These are phyloP conservation scores for Collybia nuda DNA, from an alignment of 768 basidiomycete genomes.

Conservation along the genomic window DNA sequence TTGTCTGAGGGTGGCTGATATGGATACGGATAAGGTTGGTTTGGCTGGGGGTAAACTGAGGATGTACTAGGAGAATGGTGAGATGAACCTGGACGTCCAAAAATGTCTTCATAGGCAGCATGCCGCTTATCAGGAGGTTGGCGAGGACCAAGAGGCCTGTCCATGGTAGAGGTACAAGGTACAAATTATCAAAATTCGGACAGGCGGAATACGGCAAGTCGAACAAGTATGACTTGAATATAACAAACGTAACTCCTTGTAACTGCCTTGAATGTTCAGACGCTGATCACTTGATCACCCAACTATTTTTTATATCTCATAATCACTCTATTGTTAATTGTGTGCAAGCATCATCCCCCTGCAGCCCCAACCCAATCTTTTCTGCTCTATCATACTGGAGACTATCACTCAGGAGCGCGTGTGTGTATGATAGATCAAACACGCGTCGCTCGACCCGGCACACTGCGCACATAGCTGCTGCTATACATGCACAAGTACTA, in stretches of 20 bases:
- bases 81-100: constrained; percentile 67
- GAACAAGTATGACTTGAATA: constrained; percentile 1
- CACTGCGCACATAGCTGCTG: no score
- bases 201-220: constrained; percentile 11
- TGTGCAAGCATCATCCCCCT: no score
- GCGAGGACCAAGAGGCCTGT: constrained; percentile 55
- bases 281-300: constrained; percentile 1
- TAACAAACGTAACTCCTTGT: not conserved
- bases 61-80: constrained; percentile 40
- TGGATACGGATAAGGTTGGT: constrained; percentile 25
- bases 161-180: constrained; percentile 30
- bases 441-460: no score
- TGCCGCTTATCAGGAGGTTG: constrained; percentile 70
- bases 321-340: not conserved
- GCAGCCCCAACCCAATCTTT: no score
- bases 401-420: no score
- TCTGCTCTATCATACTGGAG: no score
- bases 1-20: constrained; percentile 44
- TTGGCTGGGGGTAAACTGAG: constrained; percentile 12
- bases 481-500: no score
- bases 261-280: not conserved
- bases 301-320: not conserved
- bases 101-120: constrained; percentile 85
- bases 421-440: no score
- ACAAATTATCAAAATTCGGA: constrained; percentile 3